Conservation (phyloP, 2,329 filamentous ascomycete genomes). For the Trichoderma aggressivum region DNA sequence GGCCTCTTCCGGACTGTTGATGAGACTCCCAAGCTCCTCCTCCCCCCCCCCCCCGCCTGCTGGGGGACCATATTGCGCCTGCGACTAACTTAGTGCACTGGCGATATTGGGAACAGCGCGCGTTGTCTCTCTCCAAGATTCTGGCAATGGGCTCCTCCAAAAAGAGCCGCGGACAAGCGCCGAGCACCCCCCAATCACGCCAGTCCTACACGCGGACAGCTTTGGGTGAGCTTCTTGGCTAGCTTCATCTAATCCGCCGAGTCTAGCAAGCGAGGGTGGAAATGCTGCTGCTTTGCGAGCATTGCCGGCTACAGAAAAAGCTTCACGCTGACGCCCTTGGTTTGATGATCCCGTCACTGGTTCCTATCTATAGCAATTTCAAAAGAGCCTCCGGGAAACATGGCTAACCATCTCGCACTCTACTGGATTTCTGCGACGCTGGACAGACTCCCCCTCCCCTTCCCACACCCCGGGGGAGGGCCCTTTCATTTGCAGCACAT, state of each 20-base stretch:
- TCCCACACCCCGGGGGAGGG: neutral
- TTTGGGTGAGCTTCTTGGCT: neutral
- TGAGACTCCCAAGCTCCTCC: neutral
- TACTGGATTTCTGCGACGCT: neutral
- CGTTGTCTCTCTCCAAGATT: neutral
- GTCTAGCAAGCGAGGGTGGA: conserved; percentile 12
- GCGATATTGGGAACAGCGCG: neutral
- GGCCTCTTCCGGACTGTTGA: neutral
- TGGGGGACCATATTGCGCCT: neutral
- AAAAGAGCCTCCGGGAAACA: neutral
- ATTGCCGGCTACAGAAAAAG: neutral
- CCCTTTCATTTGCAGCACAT: conserved; percentile 12
- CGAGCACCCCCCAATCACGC: conserved; percentile 5
- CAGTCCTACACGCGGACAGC: neutral
- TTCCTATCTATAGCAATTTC: neutral
- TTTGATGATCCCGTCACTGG: neutral
- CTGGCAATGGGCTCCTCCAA: neutral
- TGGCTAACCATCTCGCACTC: neutral
- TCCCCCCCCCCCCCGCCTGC: neutral
- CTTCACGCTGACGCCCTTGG: conserved; percentile 5
- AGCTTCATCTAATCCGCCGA: conserved; percentile 8
- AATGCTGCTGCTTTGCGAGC: neutral
- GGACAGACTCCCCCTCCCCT: conserved; percentile 1
- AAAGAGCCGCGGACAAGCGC: conserved; percentile 20
- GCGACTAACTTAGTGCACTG: neutral